A percentile compares a stretch with the other conserved stretches of the same genome.
phyloP scores from a whole-genome alignment of 2,329 filamentous ascomycete species.

The Salinomyces thailandicus region DNA sequence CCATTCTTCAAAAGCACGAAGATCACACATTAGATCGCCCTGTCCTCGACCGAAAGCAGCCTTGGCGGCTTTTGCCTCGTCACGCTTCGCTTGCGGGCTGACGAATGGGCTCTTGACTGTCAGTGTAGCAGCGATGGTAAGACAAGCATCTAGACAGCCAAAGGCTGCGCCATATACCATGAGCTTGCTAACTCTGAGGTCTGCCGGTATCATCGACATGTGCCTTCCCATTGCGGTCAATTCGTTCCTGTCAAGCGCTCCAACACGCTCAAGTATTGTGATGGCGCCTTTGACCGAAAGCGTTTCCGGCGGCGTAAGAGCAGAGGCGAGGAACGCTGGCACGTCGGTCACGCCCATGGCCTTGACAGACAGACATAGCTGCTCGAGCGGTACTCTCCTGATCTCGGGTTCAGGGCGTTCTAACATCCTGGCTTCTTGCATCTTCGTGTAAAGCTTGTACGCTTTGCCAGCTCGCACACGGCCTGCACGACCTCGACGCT shows the following conservation, averaged over 20 bases:
- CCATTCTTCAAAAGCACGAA: slow-evolving; percentile 78
- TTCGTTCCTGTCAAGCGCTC: slow-evolving; percentile 74
- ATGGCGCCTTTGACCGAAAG: slow-evolving; percentile 80
- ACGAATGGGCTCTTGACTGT: slow-evolving; percentile 81
- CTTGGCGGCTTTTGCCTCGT: slow-evolving; percentile 68
- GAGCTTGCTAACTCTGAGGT: slow-evolving; percentile 84
- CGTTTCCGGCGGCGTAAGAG: slow-evolving; percentile 78
- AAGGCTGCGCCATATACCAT: slow-evolving; percentile 95
- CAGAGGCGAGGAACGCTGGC: slow-evolving; percentile 67
- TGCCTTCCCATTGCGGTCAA: slow-evolving; percentile 86
- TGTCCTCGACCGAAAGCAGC: slow-evolving; percentile 62
- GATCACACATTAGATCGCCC: slow-evolving; percentile 80
- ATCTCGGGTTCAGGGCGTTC: slow-evolving; percentile 90
- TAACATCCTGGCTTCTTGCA: slow-evolving; percentile 73
- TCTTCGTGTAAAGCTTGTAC: slow-evolving; percentile 89
- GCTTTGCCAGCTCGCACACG: slow-evolving; percentile 83
- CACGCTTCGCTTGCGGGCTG: slow-evolving; percentile 70
- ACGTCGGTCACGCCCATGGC: slow-evolving; percentile 89
- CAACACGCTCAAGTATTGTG: slow-evolving; percentile 68
- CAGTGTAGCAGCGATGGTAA: slow-evolving; percentile 86
- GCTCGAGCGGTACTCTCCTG: slow-evolving; percentile 80
- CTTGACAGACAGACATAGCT: slow-evolving; percentile 86
- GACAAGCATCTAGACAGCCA: slow-evolving; percentile 75
- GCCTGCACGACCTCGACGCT: slow-evolving; percentile 83
- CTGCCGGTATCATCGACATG: slow-evolving; percentile 88